Evolutionary conservation across 2,329 filamentous ascomycete species (phyloP), one percentile per base, ranked within the genome.

Genomic region (Diaporthe sp.): DNA sequence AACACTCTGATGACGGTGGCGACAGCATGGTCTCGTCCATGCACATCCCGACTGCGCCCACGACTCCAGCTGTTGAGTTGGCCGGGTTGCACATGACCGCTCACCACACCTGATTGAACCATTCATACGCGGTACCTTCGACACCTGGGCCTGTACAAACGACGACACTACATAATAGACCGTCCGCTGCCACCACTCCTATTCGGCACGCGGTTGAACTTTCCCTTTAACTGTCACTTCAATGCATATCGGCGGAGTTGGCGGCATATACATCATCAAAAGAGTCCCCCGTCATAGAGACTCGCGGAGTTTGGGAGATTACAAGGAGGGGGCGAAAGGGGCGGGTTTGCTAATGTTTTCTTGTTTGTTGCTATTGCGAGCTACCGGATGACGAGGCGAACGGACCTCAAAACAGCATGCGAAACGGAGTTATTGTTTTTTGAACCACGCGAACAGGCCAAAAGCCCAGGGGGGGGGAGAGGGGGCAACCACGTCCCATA

Each of bases 21-120:
- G 84, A 83, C 73, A 87, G 86, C 79, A 82, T 88, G 76, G 82
- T 84, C 25, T 89, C 87, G 15, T 85, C 87, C 5, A 83, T 84
- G 31, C 84, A 87, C 39, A 79, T 88, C 79, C 80, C 84, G 77
- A 83, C 82, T 15, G 80, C 79, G 17, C 79, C 79, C 31, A 81
- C 80, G 65, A 84, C 83, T 73, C 82, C 82, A 75, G 79, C 79
- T 37, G 61, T 79, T 68, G 80, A 77, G 37, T 39, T 77, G 44
- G 46, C 73, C 22, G 75, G 73, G 28, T 61, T 77, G 13, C 31
- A 57, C 61, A 72, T 75, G 53, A 57, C 46, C 25, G 3, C 70
- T 17, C 61, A 71, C 34, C 49, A 72, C 44, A 15, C 58, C 37
- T 34, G 37, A 57, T 34, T 15, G 58, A 17, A 19, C 55, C 31